A percentile compares a stretch with the other conserved stretches of the same genome.
Evolutionary conservation across 1,284 basidiomycete genomes (phyloP).

Genomic region (Sporisorium exsertum): DNA sequence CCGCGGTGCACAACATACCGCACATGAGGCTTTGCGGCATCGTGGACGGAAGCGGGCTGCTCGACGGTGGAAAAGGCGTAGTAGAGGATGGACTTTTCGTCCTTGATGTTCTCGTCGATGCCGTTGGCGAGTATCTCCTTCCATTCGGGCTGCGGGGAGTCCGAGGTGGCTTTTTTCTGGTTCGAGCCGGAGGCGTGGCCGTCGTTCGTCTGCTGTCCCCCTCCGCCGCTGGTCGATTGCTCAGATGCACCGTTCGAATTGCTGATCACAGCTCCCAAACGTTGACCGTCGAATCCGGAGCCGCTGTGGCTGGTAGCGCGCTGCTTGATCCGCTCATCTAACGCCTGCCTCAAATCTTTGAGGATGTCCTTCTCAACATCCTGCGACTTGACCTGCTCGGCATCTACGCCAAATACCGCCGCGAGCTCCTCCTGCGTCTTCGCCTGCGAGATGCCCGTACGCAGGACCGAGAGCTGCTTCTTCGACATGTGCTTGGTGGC

Average conservation of each 20-base stretch:
- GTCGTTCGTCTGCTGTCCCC: constrained; percentile 27
- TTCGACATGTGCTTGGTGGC: constrained; percentile 23
- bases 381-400: constrained; percentile 17
- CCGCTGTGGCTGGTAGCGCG: constrained; percentile 15
- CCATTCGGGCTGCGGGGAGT: constrained; percentile 61
- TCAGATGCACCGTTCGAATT: constrained; percentile 16
- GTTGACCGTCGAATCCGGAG: constrained; percentile 26
- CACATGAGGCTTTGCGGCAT: constrained; percentile 51
- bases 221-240: background rate
- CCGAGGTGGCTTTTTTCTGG: constrained; percentile 43
- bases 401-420: constrained; percentile 41
- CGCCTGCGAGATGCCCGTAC: constrained; percentile 42
- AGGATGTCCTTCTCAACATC: constrained; percentile 32
- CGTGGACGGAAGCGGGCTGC: constrained; percentile 45
- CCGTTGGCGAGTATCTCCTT: constrained; percentile 54
- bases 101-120: constrained; percentile 56
- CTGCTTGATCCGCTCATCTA: constrained; percentile 16
- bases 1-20: constrained; percentile 70
- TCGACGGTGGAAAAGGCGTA: constrained; percentile 63
- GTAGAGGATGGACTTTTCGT: constrained; percentile 63
- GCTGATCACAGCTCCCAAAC: constrained; percentile 30
- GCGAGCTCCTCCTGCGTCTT: constrained; percentile 56
- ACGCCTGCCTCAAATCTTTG: constrained; percentile 26
- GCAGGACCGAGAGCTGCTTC: constrained; percentile 38
- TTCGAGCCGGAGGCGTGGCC: constrained; percentile 26